These are phyloP conservation scores for Kondoa malvinella DNA, from an alignment of 768 basidiomycete species.

Conservation along the genomic window DNA sequence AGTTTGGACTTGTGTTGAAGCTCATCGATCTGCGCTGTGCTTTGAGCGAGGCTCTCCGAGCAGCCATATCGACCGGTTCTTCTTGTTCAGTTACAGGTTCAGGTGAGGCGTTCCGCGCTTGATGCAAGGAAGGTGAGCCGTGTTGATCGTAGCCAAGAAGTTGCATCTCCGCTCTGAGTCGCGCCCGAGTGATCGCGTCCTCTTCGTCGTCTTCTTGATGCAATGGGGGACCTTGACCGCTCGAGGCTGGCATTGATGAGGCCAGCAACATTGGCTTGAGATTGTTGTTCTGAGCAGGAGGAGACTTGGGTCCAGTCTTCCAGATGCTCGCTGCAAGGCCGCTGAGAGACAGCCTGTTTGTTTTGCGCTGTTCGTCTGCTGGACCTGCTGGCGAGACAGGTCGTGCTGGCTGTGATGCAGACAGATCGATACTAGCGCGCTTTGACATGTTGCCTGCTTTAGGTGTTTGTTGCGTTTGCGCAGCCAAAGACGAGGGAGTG, in stretches of 20 bases:
- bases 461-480: background rate
- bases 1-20: background rate
- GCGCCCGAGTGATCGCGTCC: constrained; percentile 66
- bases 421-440: background rate
- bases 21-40: background rate
- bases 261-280: constrained; percentile 8
- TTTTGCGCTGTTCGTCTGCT: background rate
- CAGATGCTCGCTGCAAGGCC: background rate
- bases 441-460: background rate
- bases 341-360: background rate
- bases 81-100: background rate
- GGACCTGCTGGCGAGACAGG: background rate
- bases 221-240: too few relatives aligned
- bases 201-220: constrained; percentile 86
- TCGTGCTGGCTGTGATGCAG: background rate
- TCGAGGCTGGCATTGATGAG: background rate
- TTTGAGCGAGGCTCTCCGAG: background rate
- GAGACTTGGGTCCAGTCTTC: background rate
- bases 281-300: background rate
- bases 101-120: background rate
- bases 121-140: constrained; percentile 32
- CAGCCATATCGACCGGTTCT: background rate
- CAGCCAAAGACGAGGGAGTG: background rate
- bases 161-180: constrained; percentile 78
- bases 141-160: constrained; percentile 70